Conservation (phyloP, 805 yeast genomes). For the Wickerhamomyces subpelliculosus region DNA sequence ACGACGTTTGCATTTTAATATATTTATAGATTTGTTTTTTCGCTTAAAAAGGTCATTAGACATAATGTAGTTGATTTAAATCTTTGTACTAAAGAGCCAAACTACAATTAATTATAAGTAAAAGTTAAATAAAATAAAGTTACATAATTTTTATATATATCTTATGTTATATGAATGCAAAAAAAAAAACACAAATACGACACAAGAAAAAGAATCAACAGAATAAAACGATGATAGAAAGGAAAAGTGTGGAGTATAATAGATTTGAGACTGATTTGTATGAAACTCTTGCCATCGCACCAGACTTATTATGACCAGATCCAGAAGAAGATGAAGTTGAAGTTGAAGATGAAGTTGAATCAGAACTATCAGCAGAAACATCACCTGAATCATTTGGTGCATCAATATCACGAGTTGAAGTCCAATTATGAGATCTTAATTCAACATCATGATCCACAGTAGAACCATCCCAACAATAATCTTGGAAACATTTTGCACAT, state of each 20-base stretch:
- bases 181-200: background rate
- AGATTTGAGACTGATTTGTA: background rate
- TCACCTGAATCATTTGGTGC: background rate
- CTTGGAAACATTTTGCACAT: conserved; percentile 63
- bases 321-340: background rate
- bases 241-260: background rate
- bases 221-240: background rate
- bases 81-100: too few relatives aligned
- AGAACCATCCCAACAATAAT: conserved; percentile 72
- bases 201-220: background rate
- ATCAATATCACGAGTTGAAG: background rate
- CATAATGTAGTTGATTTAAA: too few relatives aligned
- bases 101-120: too few relatives aligned
- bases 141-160: too few relatives aligned
- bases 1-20: too few relatives aligned
- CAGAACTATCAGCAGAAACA: background rate
- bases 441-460: background rate
- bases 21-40: too few relatives aligned
- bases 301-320: background rate
- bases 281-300: background rate
- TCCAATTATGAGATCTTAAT: background rate
- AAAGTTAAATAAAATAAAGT: too few relatives aligned
- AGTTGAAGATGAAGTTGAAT: background rate
- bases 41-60: background rate
- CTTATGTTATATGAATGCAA: background rate